These are phyloP conservation scores for Prunus salicina DNA, from an alignment of 306 rosid species.

Conservation along the genomic window DNA sequence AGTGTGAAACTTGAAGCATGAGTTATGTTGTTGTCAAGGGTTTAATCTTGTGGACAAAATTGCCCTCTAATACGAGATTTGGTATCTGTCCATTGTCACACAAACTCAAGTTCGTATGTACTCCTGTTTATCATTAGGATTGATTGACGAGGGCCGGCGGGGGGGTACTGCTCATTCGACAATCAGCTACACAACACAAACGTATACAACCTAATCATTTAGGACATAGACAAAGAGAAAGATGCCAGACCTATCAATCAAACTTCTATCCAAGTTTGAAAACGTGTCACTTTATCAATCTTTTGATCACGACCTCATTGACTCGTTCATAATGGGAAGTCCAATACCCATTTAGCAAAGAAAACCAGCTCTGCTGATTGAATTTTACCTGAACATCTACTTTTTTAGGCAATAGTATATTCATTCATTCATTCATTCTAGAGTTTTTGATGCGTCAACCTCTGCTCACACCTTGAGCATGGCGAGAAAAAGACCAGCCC, in stretches of 20 bases:
- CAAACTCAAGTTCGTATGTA: background rate
- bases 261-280: slow-evolving; percentile 1
- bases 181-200: background rate
- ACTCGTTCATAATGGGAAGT: no score
- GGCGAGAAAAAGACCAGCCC: background rate
- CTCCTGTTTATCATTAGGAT: background rate
- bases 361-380: background rate
- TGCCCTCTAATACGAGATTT: background rate
- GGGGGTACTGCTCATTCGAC: background rate
- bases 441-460: background rate
- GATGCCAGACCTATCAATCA: background rate
- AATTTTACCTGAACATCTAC: background rate
- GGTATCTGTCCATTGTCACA: background rate
- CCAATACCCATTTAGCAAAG: background rate
- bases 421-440: no score
- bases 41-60: no score
- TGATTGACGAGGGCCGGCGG: background rate
- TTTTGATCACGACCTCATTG: background rate
- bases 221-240: background rate
- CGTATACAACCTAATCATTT: background rate
- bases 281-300: background rate
- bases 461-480: background rate
- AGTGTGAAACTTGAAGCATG: no score
- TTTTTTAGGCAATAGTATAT: no score
- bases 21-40: no score